Evolutionary conservation across 176 grass and related monocot genomes (phyloP), one percentile per base, ranked within the genome.

Genomic region (Zoysia japonica): DNA sequence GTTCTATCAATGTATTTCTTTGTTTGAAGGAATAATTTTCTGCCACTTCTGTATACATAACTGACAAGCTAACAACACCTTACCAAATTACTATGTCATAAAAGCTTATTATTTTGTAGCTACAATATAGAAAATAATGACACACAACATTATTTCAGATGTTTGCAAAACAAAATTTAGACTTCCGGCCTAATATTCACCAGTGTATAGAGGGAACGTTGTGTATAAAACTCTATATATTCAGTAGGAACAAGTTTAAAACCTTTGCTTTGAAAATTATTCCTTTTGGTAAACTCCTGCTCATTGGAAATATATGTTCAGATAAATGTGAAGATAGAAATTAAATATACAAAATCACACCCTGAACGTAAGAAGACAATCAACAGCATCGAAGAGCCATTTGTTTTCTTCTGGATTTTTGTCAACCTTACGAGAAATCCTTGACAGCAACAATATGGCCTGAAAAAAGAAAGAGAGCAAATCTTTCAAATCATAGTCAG

Each of bases 351-450:
- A 11, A 19, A 61, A 40, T 17, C 8, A 47, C 63, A 83, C 86
- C 86, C 11, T 75, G 19, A 84, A 54, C 5, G 81, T 66, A 66
- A 88, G 82, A 38, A 88, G 59, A 9, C 66, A 73, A 49, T 88
- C 78, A 40, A 84, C 16, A 8, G 77, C 71, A 76, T 84, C 65
- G 35, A 66, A 51, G 13, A 80, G 1, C 47, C 44, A 56, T 36
- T 61, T 40, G 14, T 28, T 6, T 48, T 75, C 54, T 14, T 47
- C 20, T 57, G 15, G 40, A 11, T 75, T 13, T 7, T 64, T 49
- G 13, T 73, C 67, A 52, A 59, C 6, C n/a, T 37, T 61, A 1
- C 47, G 70, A 65, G 20, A 88, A 6, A 65, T 57, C 54, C 42
- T 84, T 11, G 87, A 88, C 1, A 88, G 39, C 54, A 81, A 3